These are phyloP conservation scores for Tylopilus felleus DNA, from an alignment of 768 basidiomycete species.

Conservation along the genomic window DNA sequence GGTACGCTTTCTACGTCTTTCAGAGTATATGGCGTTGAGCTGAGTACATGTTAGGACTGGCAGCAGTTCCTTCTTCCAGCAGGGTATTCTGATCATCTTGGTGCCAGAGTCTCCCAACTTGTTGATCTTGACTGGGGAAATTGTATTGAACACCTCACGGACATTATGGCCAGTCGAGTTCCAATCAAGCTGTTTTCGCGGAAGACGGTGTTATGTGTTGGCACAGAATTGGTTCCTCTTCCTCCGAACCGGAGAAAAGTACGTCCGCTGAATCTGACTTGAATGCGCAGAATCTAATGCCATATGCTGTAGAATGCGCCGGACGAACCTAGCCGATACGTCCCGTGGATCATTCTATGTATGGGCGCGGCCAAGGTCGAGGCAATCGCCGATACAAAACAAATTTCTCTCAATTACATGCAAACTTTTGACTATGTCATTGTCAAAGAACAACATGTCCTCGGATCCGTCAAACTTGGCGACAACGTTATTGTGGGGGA, in stretches of 20 bases:
- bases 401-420: slow-evolving; percentile 25
- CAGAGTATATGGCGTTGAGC: slow-evolving; percentile 7
- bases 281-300: neutral
- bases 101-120: slow-evolving; percentile 43
- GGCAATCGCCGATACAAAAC: slow-evolving; percentile 47
- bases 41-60: slow-evolving; percentile 50
- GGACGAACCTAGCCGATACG: slow-evolving; percentile 41
- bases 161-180: slow-evolving; percentile 58
- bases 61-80: slow-evolving; percentile 53
- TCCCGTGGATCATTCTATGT: slow-evolving; percentile 65
- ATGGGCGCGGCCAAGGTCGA: slow-evolving; percentile 78
- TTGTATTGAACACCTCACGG: slow-evolving; percentile 47
- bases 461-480: slow-evolving; percentile 28
- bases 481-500: slow-evolving; percentile 40
- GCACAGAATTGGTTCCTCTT: slow-evolving; percentile 50
- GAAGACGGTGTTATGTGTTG: slow-evolving; percentile 59
- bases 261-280: neutral
- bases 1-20: slow-evolving; percentile 15
- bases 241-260: slow-evolving; percentile 30
- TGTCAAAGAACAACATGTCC: slow-evolving; percentile 41
- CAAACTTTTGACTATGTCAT: slow-evolving; percentile 60
- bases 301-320: slow-evolving; percentile 16
- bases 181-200: slow-evolving; percentile 55
- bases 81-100: slow-evolving; percentile 41
- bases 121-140: slow-evolving; percentile 51